Conservation (phyloP, 2,329 filamentous ascomycete genomes). For the Teratosphaeriaceae sp. region DNA sequence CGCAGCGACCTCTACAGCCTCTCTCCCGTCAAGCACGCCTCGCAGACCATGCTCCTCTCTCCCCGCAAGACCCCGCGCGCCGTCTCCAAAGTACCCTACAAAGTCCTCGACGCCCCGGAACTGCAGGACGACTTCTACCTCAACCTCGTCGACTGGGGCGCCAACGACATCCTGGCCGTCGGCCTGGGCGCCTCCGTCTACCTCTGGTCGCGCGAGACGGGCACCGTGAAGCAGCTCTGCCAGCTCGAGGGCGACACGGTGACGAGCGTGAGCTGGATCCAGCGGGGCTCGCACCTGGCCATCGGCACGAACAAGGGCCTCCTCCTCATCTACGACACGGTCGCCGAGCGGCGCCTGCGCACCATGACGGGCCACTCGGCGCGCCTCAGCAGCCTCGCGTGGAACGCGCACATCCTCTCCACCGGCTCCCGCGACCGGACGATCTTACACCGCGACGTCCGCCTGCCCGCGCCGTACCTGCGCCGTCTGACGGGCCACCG, state of each 20-base stretch:
- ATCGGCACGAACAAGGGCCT: constrained; percentile 92
- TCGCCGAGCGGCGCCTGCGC: constrained; percentile 72
- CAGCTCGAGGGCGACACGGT: constrained; percentile 89
- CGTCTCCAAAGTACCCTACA: constrained; percentile 95
- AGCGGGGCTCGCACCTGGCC: constrained; percentile 84
- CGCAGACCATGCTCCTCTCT: constrained; percentile 87
- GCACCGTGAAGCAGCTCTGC: constrained; percentile 88
- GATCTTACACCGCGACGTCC: constrained; percentile 93
- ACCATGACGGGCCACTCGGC: constrained; percentile 97
- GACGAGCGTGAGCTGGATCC: constrained; percentile 97
- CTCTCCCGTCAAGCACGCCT: constrained; percentile 87
- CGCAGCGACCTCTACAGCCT: constrained; percentile 91
- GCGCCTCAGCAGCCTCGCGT: constrained; percentile 86
- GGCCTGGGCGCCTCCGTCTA: constrained; percentile 91
- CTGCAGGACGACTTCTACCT: constrained; percentile 96
- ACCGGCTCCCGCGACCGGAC: constrained; percentile 89
- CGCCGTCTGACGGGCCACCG: constrained; percentile 88
- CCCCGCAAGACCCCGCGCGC: constrained; percentile 82
- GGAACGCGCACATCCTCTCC: constrained; percentile 96
- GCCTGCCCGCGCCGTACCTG: constrained; percentile 84
- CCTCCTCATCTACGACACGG: constrained; percentile 96
- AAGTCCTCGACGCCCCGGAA: constrained; percentile 93
- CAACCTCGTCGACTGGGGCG: constrained; percentile 96
- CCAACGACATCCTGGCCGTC: constrained; percentile 87
- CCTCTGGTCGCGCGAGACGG: constrained; percentile 94